phyloP scores from a whole-genome alignment of 2,329 filamentous ascomycete species.

The Aspergillus pseudoviridinutans region DNA sequence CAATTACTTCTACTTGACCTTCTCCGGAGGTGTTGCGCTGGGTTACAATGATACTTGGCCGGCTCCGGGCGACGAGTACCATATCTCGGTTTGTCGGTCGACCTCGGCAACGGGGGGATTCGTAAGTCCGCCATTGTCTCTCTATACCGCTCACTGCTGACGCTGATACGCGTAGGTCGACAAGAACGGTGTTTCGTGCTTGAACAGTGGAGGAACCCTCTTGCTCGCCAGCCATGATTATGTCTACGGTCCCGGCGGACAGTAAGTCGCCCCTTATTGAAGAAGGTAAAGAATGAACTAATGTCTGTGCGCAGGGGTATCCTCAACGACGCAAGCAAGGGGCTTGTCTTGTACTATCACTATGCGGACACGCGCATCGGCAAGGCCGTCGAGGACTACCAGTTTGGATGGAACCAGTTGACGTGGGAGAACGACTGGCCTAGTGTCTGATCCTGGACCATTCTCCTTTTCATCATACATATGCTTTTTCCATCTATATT shows the following conservation, averaged over 20 bases:
- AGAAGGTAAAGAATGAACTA: background rate
- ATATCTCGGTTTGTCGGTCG: constrained; percentile 60
- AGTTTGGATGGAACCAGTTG: constrained; percentile 48
- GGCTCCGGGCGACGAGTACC: constrained; percentile 58
- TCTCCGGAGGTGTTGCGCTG: constrained; percentile 59
- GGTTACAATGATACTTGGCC: constrained; percentile 50
- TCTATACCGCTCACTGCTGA: background rate
- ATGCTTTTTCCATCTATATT: background rate
- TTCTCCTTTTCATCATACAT: background rate
- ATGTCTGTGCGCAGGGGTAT: constrained; percentile 24
- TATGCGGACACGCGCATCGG: constrained; percentile 54
- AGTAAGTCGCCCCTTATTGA: constrained; percentile 44
- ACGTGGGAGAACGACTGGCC: constrained; percentile 46
- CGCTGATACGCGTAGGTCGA: constrained; percentile 41
- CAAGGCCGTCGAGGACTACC: constrained; percentile 42
- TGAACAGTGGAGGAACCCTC: constrained; percentile 55
- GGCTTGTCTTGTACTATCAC: constrained; percentile 61
- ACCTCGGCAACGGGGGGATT: constrained; percentile 51
- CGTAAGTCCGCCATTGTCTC: constrained; percentile 29
- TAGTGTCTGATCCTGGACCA: constrained; percentile 17
- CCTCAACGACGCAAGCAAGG: constrained; percentile 33
- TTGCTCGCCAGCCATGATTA: constrained; percentile 58
- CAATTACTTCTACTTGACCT: constrained; percentile 62
- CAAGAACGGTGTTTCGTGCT: constrained; percentile 51
- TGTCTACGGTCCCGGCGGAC: constrained; percentile 64